Conservation (phyloP, 2,329 filamentous ascomycete genomes). For the Microdochium paspali region DNA sequence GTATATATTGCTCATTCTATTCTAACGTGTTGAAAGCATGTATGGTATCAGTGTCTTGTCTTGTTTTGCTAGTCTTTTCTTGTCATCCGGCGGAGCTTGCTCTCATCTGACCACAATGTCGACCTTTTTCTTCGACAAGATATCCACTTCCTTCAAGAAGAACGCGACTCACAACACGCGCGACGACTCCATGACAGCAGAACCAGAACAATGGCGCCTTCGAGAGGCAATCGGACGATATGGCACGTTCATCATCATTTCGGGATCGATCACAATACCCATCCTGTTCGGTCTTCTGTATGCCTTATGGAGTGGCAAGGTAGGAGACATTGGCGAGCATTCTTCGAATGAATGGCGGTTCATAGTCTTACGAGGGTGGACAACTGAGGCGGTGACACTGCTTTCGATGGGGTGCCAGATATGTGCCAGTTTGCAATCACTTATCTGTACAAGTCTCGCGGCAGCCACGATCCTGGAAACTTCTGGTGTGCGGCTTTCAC, state of each 20-base stretch:
- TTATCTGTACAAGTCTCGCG: slow-evolving; percentile 12
- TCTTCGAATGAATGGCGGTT: slow-evolving; percentile 8
- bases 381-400: slow-evolving; percentile 11
- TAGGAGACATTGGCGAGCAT: slow-evolving; percentile 3
- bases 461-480: slow-evolving; percentile 11
- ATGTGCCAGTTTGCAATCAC: slow-evolving; percentile 8
- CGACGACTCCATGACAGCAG: no score
- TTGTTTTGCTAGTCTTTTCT: no score
- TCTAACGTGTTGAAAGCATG: no score
- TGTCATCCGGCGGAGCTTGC: no score
- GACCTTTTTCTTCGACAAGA: no score
- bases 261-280: slow-evolving; percentile 8
- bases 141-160: no score
- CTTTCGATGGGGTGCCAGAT: slow-evolving; percentile 9
- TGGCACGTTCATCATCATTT: slow-evolving; percentile 5
- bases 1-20: no score
- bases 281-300: slow-evolving; percentile 9
- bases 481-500: slow-evolving; percentile 11
- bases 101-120: no score
- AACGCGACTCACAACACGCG: no score
- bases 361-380: slow-evolving; percentile 7
- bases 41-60: no score
- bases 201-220: slow-evolving; percentile 3
- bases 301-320: slow-evolving; percentile 10
- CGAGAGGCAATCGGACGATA: slow-evolving; percentile 6